These are phyloP conservation scores for Apiotrichum gracile DNA, from an alignment of 1,284 basidiomycete genomes.

Conservation along the genomic window DNA sequence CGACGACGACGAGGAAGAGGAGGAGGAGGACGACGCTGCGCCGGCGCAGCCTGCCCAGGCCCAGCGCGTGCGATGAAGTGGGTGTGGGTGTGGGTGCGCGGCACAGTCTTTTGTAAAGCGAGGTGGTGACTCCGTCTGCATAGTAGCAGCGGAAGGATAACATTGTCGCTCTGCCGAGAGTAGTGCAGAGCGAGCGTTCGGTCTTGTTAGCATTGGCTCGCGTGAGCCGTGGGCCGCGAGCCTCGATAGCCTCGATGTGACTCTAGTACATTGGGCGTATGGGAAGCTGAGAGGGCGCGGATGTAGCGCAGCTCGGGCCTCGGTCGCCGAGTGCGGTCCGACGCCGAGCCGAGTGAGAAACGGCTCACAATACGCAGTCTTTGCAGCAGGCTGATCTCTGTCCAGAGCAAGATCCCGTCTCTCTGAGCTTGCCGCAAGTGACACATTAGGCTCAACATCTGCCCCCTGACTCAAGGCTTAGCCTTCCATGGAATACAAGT, in stretches of 20 bases:
- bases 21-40: slow-evolving; percentile 32
- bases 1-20: slow-evolving; percentile 30
- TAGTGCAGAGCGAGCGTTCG: background rate
- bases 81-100: background rate
- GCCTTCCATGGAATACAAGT: background rate
- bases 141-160: background rate
- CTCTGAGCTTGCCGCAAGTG: no score
- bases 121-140: background rate
- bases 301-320: no score
- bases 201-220: slow-evolving; percentile 4
- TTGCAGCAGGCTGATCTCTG: no score
- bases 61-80: background rate
- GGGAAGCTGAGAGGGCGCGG: no score
- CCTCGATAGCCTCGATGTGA: slow-evolving; percentile 2
- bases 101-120: background rate
- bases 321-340: background rate
- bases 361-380: no score
- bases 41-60: background rate
- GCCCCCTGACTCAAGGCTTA: no score
- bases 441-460: no score
- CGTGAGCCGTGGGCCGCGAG: no score
- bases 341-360: no score
- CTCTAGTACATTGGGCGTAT: background rate
- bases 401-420: no score
- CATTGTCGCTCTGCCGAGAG: no score